Percentiles rank a stretch among this genome's conserved stretches.
Conservation (phyloP, 306 rosid species). For the Pterocarpus santalinus region DNA sequence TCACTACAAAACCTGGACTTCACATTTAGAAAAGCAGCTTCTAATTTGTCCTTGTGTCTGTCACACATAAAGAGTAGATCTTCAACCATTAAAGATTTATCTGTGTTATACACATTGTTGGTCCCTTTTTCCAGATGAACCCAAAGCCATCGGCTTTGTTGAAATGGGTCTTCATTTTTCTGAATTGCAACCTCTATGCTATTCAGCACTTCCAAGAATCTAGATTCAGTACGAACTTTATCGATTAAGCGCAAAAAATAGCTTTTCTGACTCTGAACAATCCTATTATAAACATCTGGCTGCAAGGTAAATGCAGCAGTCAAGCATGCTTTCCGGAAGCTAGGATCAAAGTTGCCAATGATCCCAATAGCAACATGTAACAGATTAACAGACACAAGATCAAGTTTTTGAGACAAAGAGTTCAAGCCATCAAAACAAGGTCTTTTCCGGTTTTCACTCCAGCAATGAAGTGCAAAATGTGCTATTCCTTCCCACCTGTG, state of each 20-base stretch:
- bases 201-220: constrained; percentile 62
- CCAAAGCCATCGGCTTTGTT: constrained; percentile 69
- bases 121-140: constrained; percentile 50
- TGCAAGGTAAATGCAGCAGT: constrained; percentile 58
- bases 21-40: constrained; percentile 62
- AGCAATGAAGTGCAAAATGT: constrained; percentile 71
- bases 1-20: constrained; percentile 74
- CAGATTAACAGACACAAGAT: constrained; percentile 54
- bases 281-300: constrained; percentile 50
- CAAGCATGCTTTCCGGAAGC: constrained; percentile 83
- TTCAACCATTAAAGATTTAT: constrained; percentile 50
- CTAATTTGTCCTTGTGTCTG: constrained; percentile 57
- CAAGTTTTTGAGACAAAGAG: constrained; percentile 50
- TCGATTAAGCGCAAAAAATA: constrained; percentile 60
- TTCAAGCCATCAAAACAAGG: constrained; percentile 39
- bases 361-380: constrained; percentile 75
- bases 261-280: constrained; percentile 58
- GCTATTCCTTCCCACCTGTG: constrained; percentile 91
- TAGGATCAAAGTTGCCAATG: constrained; percentile 62
- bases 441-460: constrained; percentile 60
- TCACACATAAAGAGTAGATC: constrained; percentile 50
- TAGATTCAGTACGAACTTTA: constrained; percentile 58
- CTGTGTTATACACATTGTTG: constrained; percentile 41
- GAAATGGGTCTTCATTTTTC: constrained; percentile 76
- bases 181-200: constrained; percentile 59